A percentile compares a stretch with the other conserved stretches of the same genome.
Evolutionary conservation across 2,329 filamentous ascomycete species (phyloP).

Genomic region (Pseudocercospora vitis): DNA sequence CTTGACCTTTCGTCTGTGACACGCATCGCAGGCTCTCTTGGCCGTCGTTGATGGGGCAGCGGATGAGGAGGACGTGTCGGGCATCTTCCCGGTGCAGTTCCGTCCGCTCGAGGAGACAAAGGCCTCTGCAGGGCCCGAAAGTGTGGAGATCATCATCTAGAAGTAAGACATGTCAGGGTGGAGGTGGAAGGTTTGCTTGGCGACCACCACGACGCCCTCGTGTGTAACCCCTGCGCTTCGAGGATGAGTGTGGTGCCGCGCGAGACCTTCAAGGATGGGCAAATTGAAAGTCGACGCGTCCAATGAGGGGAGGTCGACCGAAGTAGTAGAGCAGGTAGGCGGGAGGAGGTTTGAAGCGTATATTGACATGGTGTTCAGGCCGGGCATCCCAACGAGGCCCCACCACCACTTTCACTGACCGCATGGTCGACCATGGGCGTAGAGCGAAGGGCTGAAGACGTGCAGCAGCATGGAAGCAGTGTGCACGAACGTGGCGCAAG

Average conservation of each 20-base stretch:
- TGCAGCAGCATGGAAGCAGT: conserved; percentile 19
- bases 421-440: conserved; percentile 17
- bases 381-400: conserved; percentile 21
- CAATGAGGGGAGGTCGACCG: conserved; percentile 10
- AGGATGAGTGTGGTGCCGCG: conserved; percentile 11
- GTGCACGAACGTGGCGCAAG: conserved; percentile 20
- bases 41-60: conserved; percentile 27
- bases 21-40: conserved; percentile 40
- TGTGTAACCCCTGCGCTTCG: conserved; percentile 21
- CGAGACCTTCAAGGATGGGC: conserved; percentile 14
- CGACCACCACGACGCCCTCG: conserved; percentile 9
- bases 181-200: conserved; percentile 9
- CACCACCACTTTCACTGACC: conserved; percentile 11
- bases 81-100: conserved; percentile 19
- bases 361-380: conserved; percentile 16
- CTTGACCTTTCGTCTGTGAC: conserved; percentile 53
- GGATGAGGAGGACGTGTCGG: conserved; percentile 22
- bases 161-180: conserved; percentile 14
- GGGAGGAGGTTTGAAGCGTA: conserved; percentile 16
- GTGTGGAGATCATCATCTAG: conserved; percentile 26
- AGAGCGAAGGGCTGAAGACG: conserved; percentile 5
- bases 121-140: conserved; percentile 27
- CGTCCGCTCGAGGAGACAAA: conserved; percentile 22
- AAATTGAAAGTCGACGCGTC: conserved; percentile 6
- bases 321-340: conserved; percentile 10